These are phyloP conservation scores for Pythium scleroteichum DNA, from an alignment of 352 stramenopile species.

Conservation along the genomic window DNA sequence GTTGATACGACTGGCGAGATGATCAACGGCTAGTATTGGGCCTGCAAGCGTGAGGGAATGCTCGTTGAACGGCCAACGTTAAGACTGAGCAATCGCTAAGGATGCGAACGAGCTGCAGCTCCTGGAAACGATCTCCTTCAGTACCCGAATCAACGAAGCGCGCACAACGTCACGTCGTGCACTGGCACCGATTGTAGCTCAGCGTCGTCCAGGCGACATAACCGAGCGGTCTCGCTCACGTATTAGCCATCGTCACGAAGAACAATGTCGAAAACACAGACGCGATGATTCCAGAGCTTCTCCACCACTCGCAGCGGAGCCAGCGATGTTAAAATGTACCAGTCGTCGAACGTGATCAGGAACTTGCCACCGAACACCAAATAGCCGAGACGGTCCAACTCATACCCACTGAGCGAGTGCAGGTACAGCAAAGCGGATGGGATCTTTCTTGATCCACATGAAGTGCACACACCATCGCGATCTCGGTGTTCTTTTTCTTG, in stretches of 20 bases:
- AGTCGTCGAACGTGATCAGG: constrained; percentile 29
- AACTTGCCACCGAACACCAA: constrained; percentile 24
- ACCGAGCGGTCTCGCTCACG: not conserved
- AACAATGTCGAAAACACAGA: constrained; percentile 23
- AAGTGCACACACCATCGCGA: not conserved
- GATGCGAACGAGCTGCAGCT: too few relatives aligned
- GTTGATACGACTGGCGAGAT: too few relatives aligned
- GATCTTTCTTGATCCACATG: too few relatives aligned
- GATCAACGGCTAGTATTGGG: too few relatives aligned
- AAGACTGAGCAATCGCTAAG: too few relatives aligned
- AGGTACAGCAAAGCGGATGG: too few relatives aligned
- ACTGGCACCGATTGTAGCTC: constrained; percentile 1
- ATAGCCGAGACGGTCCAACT: constrained; percentile 23
- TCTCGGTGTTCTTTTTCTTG: too few relatives aligned
- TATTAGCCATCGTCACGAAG: not conserved
- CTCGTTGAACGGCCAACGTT: too few relatives aligned
- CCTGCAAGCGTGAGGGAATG: too few relatives aligned
- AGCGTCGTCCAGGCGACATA: constrained; percentile 16
- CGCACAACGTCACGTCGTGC: constrained; percentile 11
- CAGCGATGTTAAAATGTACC: constrained; percentile 25
- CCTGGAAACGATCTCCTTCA: too few relatives aligned
- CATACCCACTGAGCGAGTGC: constrained; percentile 17
- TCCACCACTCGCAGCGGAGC: constrained; percentile 19
- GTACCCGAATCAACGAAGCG: too few relatives aligned
- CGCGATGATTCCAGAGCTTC: constrained; percentile 26